Conservation (phyloP, 1,139 yeast species). For the Pichia sp. region DNA sequence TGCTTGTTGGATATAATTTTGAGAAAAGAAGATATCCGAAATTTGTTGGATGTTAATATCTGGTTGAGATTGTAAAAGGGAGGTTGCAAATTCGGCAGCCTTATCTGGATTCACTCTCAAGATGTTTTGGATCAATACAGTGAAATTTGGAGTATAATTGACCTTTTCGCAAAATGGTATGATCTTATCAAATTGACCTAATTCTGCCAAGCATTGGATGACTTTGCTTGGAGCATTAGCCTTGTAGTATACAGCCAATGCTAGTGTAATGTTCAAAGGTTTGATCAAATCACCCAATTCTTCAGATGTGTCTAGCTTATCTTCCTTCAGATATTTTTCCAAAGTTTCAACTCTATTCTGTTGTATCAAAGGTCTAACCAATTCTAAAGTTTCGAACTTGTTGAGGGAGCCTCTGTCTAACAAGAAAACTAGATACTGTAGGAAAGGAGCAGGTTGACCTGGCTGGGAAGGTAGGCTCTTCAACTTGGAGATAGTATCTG, state of each 20-base stretch:
- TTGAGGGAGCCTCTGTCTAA: conserved; percentile 91
- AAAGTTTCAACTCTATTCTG: conserved; percentile 92
- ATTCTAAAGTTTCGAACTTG: conserved; percentile 89
- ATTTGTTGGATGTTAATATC: conserved; percentile 77
- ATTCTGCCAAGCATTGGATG: conserved; percentile 86
- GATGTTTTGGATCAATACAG: conserved; percentile 84
- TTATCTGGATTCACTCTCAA: conserved; percentile 94
- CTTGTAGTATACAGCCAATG: conserved; percentile 86
- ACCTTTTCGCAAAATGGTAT: conserved; percentile 91
- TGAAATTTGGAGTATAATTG: conserved; percentile 83
- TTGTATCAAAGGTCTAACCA: conserved; percentile 92
- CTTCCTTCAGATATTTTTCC: conserved; percentile 96
- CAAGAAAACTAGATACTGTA: conserved; percentile 87
- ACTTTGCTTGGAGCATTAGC: conserved; percentile 86
- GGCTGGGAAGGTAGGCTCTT: conserved; percentile 92
- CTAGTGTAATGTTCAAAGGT: conserved; percentile 78
- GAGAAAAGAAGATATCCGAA: conserved; percentile 92
- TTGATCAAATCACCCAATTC: conserved; percentile 96
- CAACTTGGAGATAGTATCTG: conserved; percentile 88
- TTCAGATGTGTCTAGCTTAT: conserved; percentile 88
- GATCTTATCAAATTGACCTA: conserved; percentile 95
- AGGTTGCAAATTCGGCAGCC: conserved; percentile 95
- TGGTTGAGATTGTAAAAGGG: conserved; percentile 61
- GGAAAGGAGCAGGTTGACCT: conserved; percentile 90
- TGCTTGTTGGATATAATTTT: conserved; percentile 94